Base-by-base conservation (phyloP, 495 filamentous ascomycete genomes). In the Tetracladium setigerum region DNA sequence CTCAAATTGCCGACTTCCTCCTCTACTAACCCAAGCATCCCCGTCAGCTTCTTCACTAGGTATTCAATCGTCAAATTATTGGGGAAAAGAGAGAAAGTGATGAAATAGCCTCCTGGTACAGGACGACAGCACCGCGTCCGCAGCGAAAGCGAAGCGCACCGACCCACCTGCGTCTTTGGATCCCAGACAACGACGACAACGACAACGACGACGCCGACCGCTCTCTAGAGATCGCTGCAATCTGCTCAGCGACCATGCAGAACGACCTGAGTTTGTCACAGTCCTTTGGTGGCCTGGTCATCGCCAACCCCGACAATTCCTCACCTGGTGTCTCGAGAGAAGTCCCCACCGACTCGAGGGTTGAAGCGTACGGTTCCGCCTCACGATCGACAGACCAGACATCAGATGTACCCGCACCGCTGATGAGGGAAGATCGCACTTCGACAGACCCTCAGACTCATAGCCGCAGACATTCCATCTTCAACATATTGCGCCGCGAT, bases 221-320 rank as follows among this genome's bases (percentile, higher is more conserved):
- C 22, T 27, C 22, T 27, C 7, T 27, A 7, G 22, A 27, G 7
- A 27, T 27, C 22, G 22, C 3, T 7, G 22, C 3, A 27, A 3
- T 27, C 22, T 27, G 22, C 22, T 3, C 3, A 27, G 22, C 22
- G 7, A 38, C 57, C 60, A 96, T 95, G 91, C 86, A 91, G 62
- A 86, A 86, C 60, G 91, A 96, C 66, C 67, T 95, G 55, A 96
- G 87, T 63, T 79, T 98, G 41, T 94, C 92, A 46, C 86, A 89
- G 66, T 85, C 88, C 49, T 74, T 99, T 53, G 94, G 94, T 44
- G 94, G 94, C 55, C 72, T 99, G 64, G 86, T 92, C 55, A 97
- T 97, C 60, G 94, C 94, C 51, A 99, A 99, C 64, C 92, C 94
- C 35, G 91, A 96, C 71, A 81, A 92, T 64, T 76, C 78, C 39